Conservation (phyloP, 768 basidiomycete genomes). For the Tulasnella sp. region DNA sequence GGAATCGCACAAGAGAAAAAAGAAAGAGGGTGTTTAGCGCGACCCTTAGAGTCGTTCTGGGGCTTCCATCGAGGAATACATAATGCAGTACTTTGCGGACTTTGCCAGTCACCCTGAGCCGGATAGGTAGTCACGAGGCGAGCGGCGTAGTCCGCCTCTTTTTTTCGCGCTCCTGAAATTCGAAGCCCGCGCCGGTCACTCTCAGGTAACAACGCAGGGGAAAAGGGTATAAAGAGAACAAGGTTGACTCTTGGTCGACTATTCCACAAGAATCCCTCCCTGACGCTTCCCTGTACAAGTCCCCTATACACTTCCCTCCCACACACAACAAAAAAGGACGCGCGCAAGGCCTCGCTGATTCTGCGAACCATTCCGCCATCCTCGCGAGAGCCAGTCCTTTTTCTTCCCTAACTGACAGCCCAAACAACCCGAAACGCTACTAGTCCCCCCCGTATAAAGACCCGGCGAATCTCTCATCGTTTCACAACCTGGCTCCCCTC, state of each 20-base stretch:
- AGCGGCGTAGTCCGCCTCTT: slow-evolving; percentile 3
- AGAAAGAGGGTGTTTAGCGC: background rate
- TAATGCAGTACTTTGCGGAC: background rate
- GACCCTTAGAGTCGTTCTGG: background rate
- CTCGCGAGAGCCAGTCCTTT: background rate
- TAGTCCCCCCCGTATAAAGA: background rate
- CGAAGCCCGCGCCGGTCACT: slow-evolving; percentile 1
- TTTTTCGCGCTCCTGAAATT: slow-evolving; percentile 1
- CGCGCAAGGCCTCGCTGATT: background rate
- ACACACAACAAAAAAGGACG: background rate
- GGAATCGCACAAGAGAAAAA: background rate
- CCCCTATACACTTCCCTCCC: background rate
- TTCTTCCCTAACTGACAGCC: background rate
- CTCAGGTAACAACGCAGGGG: background rate
- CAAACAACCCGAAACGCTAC: slow-evolving; percentile 5
- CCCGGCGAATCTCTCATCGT: background rate
- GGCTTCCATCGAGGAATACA: background rate
- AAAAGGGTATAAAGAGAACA: slow-evolving; percentile 18
- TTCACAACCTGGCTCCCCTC: background rate
- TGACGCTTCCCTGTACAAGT: background rate
- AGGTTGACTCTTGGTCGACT: slow-evolving; percentile 6
- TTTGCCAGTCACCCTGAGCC: slow-evolving; percentile 9
- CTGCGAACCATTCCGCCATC: slow-evolving; percentile 11
- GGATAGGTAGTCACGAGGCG: background rate
- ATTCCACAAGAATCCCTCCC: slow-evolving; percentile 1